Percentiles rank a stretch among this genome's conserved stretches.
Evolutionary conservation across 73 alveolate species (phyloP).

Genomic region (Symbiodinium natans): DNA sequence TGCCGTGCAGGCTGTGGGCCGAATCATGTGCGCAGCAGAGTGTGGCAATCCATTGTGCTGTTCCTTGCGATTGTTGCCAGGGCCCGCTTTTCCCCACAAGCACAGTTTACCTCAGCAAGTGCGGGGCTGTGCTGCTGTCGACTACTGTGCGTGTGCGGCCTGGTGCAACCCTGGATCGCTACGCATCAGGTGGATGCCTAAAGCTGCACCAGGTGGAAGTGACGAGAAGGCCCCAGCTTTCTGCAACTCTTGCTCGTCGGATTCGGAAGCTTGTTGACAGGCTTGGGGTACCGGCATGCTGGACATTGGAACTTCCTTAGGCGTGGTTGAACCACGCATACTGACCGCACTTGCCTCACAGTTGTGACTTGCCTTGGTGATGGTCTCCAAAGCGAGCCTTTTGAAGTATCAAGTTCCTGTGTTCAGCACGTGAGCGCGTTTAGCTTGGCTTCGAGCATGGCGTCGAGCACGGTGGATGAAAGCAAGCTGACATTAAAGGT

Average conservation of each 20-base stretch:
- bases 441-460: too few species aligned
- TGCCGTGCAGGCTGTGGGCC: constrained; percentile 39
- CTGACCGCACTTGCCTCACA: too few species aligned
- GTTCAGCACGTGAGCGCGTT: too few species aligned
- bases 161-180: too few species aligned
- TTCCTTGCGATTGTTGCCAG: background rate
- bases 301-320: constrained; percentile 80
- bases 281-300: constrained; percentile 92
- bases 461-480: background rate
- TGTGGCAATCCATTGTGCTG: background rate
- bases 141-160: background rate
- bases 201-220: constrained; percentile 25
- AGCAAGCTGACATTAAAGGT: constrained; percentile 49
- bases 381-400: too few species aligned
- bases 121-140: background rate
- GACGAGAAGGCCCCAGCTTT: constrained; percentile 46
- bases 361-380: too few species aligned
- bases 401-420: too few species aligned
- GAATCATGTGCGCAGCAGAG: too few species aligned
- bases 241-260: background rate
- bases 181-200: constrained; percentile 94
- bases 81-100: constrained; percentile 82
- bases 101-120: constrained; percentile 84
- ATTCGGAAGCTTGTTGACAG: constrained; percentile 5
- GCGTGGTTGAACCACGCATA: background rate